phyloP scores from a whole-genome alignment of 2,329 filamentous ascomycete species.

The Neonectria hederae region DNA sequence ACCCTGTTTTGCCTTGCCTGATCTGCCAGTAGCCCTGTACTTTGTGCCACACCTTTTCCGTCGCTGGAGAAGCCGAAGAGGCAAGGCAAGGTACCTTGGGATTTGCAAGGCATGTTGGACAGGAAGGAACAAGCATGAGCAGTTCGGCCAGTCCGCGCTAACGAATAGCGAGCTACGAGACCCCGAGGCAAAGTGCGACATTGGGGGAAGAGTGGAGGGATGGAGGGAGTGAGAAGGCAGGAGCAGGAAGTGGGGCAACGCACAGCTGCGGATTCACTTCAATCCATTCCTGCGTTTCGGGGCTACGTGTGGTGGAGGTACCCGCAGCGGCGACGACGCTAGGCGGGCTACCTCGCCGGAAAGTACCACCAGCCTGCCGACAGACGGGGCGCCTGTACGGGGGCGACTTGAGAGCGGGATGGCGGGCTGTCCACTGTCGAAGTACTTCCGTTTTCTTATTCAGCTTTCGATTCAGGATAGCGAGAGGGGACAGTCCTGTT shows the following conservation, averaged over 20 bases:
- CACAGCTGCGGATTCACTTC: constrained; percentile 9
- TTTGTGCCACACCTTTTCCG: background rate
- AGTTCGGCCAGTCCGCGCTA: constrained; percentile 31
- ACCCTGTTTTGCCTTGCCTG: constrained; percentile 12
- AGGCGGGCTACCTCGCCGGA: constrained; percentile 27
- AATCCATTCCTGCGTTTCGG: constrained; percentile 27
- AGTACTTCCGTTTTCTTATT: background rate
- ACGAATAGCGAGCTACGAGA: background rate
- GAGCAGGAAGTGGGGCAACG: constrained; percentile 35
- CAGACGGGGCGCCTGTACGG: background rate
- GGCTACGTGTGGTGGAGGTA: constrained; percentile 33
- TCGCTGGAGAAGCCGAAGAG: background rate
- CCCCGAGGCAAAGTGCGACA: background rate
- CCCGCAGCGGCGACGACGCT: constrained; percentile 20
- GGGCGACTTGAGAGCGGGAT: background rate
- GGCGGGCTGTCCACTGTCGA: too few species aligned
- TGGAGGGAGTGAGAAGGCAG: too few species aligned
- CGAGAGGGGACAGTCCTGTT: too few species aligned
- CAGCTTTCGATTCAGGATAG: too few species aligned
- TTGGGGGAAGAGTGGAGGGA: constrained; percentile 21
- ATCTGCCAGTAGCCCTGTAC: constrained; percentile 10
- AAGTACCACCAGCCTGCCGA: constrained; percentile 27
- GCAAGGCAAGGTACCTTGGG: constrained; percentile 13
- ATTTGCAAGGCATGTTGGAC: constrained; percentile 6
- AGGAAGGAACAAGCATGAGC: constrained; percentile 1